Percentiles rank a stretch among this genome's conserved stretches.
Evolutionary conservation across 2,329 filamentous ascomycete species (phyloP).

Genomic region (Fusarium brachygibbosum): DNA sequence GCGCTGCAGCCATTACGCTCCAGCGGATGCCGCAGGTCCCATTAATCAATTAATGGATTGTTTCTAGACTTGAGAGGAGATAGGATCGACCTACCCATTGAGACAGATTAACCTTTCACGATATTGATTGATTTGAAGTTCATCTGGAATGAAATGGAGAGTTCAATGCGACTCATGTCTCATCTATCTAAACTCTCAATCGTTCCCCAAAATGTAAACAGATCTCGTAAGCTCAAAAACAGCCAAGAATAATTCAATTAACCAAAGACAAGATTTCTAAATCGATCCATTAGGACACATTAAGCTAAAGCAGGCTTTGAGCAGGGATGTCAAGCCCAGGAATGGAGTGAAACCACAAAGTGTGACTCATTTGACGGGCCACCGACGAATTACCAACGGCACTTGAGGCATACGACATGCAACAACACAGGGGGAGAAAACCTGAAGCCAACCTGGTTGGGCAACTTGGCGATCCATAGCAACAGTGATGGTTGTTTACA

Average conservation of each 20-base stretch:
- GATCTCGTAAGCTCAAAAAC: conserved; percentile 36
- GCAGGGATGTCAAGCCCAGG: conserved; percentile 46
- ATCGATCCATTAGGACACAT: conserved; percentile 21
- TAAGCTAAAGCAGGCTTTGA: conserved; percentile 39
- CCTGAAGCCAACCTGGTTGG: conserved; percentile 28
- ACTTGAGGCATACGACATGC: conserved; percentile 37
- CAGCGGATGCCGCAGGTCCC: conserved; percentile 40
- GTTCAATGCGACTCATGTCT: not conserved
- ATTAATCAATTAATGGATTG: conserved; percentile 29
- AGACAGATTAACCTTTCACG: conserved; percentile 2
- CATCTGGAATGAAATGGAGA: conserved; percentile 10
- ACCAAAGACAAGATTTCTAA: conserved; percentile 37
- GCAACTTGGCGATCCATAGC: conserved; percentile 22
- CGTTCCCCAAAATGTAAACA: not conserved
- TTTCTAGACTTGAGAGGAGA: conserved; percentile 18
- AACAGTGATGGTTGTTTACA: conserved; percentile 16
- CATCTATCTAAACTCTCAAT: not conserved
- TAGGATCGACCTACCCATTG: conserved; percentile 33
- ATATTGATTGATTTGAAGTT: not conserved
- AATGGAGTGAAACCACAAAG: conserved; percentile 48
- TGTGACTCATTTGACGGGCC: conserved; percentile 49
- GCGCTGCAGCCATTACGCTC: conserved; percentile 39
- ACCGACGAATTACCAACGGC: conserved; percentile 43
- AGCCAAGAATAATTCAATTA: conserved; percentile 29
- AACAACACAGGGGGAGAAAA: conserved; percentile 34